Base-by-base conservation (phyloP, 2,329 filamentous ascomycete species). In the Purpureocillium lavendulum region DNA sequence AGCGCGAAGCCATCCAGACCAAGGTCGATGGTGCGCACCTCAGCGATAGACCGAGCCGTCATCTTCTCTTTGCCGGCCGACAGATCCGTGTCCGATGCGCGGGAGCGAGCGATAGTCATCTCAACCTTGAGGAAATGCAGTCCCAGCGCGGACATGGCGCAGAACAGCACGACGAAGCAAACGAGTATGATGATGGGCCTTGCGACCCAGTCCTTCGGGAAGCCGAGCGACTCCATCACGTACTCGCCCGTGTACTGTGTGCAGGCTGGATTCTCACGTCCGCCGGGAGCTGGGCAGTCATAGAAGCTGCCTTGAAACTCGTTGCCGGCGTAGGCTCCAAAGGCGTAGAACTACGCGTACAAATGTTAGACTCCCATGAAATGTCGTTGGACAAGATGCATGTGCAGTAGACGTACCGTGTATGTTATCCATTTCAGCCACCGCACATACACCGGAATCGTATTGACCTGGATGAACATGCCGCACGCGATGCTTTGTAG, bases 261-360 rank as follows among this genome's bases (percentile, higher is more conserved):
- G 52, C 85, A 89, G 8, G 64, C 70, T 0, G 81, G 81, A 47
- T 87, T 76, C 1, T 67, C 64, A 4, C 68, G 64, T n/a, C 82
- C 77, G 2, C 77, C 74, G 3, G 71, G 65, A 7, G 70, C 65
- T 0, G 84, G 84, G 43, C 85, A 89, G 50, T 81, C 77, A 48
- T 88, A 89, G 46, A 88, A 84, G 35, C 71, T 75, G 9, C 74
- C 77, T 16, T 75, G 62, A 40, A 89, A 88, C 51, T 89, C 84
- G 45, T 89, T 89, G 3, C 75, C 76, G 33, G 70, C 77, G 7
- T 87, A 70, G 2, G 82, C 82, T 0, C 82, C 79, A 50, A 88
- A 86, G 0, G 72, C 73, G 50, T 87, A 88, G 53, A 77, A 84
- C 71, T 77, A 18, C 17, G n/a, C n/a, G 29, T n/a, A n/a, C 10